These are phyloP conservation scores for Hyaloscypha hepaticicola DNA, from an alignment of 495 filamentous ascomycete genomes.

Conservation along the genomic window DNA sequence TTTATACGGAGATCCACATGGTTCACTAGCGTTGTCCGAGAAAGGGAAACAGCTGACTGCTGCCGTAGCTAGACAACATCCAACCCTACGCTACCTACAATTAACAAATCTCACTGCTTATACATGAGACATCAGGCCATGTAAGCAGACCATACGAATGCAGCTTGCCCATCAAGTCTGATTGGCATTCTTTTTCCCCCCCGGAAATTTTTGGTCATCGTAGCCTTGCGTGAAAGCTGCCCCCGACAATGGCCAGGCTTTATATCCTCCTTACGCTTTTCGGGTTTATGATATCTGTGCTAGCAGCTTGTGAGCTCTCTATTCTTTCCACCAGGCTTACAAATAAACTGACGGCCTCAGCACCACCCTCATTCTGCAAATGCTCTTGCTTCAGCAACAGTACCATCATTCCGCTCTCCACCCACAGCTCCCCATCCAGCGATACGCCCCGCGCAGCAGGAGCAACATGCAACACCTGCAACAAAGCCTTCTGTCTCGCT, in stretches of 20 bases:
- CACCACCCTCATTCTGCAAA: conserved; percentile 89
- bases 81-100: neutral
- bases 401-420: conserved; percentile 75
- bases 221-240: neutral
- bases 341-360: conserved; percentile 19
- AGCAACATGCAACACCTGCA: conserved; percentile 76
- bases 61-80: neutral
- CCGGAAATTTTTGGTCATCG: neutral
- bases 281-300: conserved; percentile 22
- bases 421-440: conserved; percentile 31
- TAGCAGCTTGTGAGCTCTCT: conserved; percentile 27
- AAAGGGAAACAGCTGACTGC: conserved; percentile 3
- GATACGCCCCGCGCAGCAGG: conserved; percentile 20
- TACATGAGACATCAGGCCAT: conserved; percentile 9
- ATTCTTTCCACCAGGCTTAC: neutral
- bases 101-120: neutral
- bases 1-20: conserved; percentile 9
- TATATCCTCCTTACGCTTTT: conserved; percentile 20
- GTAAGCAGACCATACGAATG: conserved; percentile 3
- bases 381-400: conserved; percentile 92
- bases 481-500: conserved; percentile 82
- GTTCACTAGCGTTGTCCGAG: conserved; percentile 5
- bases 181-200: neutral
- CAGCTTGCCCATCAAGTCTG: neutral
- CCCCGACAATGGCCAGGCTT: conserved; percentile 13